Conservation (phyloP, 73 alveolate species). For the Paraurostyla sp. region DNA sequence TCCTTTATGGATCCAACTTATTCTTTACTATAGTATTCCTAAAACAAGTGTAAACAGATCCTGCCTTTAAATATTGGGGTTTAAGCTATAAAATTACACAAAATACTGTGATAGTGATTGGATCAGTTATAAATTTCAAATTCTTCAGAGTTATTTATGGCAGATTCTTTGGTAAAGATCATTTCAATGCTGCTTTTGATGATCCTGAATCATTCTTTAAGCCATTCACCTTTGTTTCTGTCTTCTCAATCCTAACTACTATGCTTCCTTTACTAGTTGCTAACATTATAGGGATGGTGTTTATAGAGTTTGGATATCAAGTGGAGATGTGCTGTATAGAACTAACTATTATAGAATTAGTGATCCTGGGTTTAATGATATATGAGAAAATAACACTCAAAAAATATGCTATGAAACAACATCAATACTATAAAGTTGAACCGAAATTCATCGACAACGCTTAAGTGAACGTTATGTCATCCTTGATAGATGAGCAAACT, state of each 20-base stretch:
- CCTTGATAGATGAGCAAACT: constrained; percentile 7
- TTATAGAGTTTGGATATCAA: constrained; percentile 51
- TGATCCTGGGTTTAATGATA: not conserved
- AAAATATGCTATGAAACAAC: constrained; percentile 2
- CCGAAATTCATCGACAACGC: constrained; percentile 45
- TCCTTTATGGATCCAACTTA: constrained; percentile 21
- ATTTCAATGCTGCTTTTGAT: constrained; percentile 67
- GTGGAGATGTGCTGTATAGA: constrained; percentile 31
- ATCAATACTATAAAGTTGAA: constrained; percentile 37
- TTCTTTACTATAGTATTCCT: constrained; percentile 19
- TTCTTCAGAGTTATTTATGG: constrained; percentile 52
- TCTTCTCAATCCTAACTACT: constrained; percentile 21
- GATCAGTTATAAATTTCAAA: constrained; percentile 38
- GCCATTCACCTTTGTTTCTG: constrained; percentile 56
- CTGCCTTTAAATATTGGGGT: constrained; percentile 66
- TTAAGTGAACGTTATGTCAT: constrained; percentile 17
- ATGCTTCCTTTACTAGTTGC: constrained; percentile 58
- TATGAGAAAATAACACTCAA: constrained; percentile 28
- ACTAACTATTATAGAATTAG: constrained; percentile 14
- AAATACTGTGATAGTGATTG: not conserved
- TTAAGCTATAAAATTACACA: not conserved
- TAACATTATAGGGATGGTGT: constrained; percentile 34
- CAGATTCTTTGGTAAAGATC: constrained; percentile 40
- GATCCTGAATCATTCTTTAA: constrained; percentile 54
- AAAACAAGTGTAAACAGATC: constrained; percentile 6